phyloP scores from a whole-genome alignment of 2,329 filamentous ascomycete species.

The Chaetomium strumarium region DNA sequence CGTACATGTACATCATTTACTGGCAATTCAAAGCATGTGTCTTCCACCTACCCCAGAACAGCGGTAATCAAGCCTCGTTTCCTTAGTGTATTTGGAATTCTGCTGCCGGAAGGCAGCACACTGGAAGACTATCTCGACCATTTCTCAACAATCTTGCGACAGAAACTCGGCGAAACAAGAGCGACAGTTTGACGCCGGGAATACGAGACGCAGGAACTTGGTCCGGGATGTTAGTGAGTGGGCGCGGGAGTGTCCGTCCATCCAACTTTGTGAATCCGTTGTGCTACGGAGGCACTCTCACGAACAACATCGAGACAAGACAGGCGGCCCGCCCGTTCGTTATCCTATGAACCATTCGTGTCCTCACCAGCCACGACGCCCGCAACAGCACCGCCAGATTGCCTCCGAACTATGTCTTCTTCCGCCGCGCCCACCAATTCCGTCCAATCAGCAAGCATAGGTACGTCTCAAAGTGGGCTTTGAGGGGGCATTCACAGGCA shows the following conservation, averaged over 20 bases:
- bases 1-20: too few relatives aligned
- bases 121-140: neutral
- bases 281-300: neutral
- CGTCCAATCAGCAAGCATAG: slow-evolving; percentile 27
- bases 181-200: neutral
- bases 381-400: slow-evolving; percentile 9
- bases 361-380: slow-evolving; percentile 9
- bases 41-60: too few relatives aligned
- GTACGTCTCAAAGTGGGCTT: slow-evolving; percentile 24
- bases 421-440: slow-evolving; percentile 24
- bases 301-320: neutral
- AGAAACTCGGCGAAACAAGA: neutral
- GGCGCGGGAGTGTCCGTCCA: slow-evolving; percentile 6
- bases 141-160: too few relatives aligned
- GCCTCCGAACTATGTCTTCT: slow-evolving; percentile 36
- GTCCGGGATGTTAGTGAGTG: slow-evolving; percentile 6
- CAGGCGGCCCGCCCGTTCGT: neutral
- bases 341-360: slow-evolving; percentile 4
- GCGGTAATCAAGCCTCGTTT: too few relatives aligned
- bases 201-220: slow-evolving; percentile 8
- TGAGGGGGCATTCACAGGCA: slow-evolving; percentile 2
- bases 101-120: neutral
- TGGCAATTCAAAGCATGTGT: too few relatives aligned
- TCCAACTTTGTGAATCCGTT: neutral
- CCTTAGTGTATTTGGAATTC: too few relatives aligned